Evolutionary conservation across 352 stramenopile genomes (phyloP).

Genomic region (Phytophthora cactorum): DNA sequence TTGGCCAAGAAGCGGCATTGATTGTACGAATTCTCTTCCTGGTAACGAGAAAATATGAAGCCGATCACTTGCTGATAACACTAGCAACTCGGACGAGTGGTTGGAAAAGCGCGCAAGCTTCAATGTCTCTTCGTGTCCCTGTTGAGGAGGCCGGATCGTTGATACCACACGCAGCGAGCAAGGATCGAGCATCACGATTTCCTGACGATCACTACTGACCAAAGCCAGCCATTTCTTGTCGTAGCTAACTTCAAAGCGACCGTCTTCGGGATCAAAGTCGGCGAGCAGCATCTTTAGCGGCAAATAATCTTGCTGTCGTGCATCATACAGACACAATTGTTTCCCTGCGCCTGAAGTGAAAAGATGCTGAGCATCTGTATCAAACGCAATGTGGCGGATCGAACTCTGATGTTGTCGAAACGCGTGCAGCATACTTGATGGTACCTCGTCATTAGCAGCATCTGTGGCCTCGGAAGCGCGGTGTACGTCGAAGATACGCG

Average conservation of each 20-base stretch:
- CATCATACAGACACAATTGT: constrained; percentile 77
- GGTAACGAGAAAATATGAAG: constrained; percentile 62
- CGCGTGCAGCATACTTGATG: constrained; percentile 59
- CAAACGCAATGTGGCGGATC: constrained; percentile 65
- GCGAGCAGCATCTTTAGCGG: constrained; percentile 76
- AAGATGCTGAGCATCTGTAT: constrained; percentile 44
- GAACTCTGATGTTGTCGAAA: constrained; percentile 87
- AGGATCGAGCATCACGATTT: constrained; percentile 48
- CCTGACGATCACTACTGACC: constrained; percentile 35
- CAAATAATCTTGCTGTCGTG: constrained; percentile 48
- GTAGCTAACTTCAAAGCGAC: constrained; percentile 44
- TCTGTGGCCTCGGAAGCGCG: background rate
- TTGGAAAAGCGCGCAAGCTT: constrained; percentile 58
- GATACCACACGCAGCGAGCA: constrained; percentile 44
- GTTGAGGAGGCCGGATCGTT: constrained; percentile 44
- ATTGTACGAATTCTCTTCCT: constrained; percentile 44
- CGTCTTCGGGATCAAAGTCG: constrained; percentile 41
- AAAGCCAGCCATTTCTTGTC: constrained; percentile 49
- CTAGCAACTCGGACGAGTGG: constrained; percentile 55
- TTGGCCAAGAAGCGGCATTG: constrained; percentile 61
- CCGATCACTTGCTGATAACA: constrained; percentile 55
- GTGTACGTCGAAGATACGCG: constrained; percentile 87
- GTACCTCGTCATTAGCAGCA: background rate
- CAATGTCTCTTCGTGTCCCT: constrained; percentile 23
- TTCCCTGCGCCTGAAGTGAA: constrained; percentile 61